A percentile compares a stretch with the other conserved stretches of the same genome.
These are phyloP conservation scores for Pisolithus albus DNA, from an alignment of 768 basidiomycete genomes.

Conservation along the genomic window DNA sequence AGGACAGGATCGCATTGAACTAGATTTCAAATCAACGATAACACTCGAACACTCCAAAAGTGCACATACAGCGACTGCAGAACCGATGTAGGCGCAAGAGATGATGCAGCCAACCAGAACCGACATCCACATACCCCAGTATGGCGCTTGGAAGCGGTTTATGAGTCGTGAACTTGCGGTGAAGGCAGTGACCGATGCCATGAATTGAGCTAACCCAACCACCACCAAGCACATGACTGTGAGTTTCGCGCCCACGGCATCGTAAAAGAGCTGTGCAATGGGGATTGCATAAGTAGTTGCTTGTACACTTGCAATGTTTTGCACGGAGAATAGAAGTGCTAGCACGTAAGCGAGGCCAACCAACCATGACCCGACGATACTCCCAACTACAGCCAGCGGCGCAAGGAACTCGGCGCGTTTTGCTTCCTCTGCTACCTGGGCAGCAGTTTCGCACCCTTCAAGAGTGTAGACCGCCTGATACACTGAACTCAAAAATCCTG, in stretches of 20 bases:
- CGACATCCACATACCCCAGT: slow-evolving; percentile 48
- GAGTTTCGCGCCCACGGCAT: slow-evolving; percentile 42
- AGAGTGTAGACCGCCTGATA: slow-evolving; percentile 49
- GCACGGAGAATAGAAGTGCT: slow-evolving; percentile 51
- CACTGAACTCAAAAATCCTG: neutral
- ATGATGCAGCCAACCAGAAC: slow-evolving; percentile 43
- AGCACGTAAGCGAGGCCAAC: slow-evolving; percentile 49
- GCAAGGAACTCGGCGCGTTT: slow-evolving; percentile 49
- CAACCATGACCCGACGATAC: slow-evolving; percentile 21
- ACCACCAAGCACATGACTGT: slow-evolving; percentile 47
- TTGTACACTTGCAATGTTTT: slow-evolving; percentile 44
- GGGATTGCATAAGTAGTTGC: slow-evolving; percentile 47
- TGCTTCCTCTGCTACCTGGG: slow-evolving; percentile 59
- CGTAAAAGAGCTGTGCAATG: slow-evolving; percentile 51
- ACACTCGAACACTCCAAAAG: neutral
- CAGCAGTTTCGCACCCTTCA: slow-evolving; percentile 57
- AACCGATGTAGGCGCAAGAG: slow-evolving; percentile 54
- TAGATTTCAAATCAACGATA: too few relatives aligned
- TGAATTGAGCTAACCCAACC: slow-evolving; percentile 19
- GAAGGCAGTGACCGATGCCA: too few relatives aligned
- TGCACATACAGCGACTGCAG: slow-evolving; percentile 42
- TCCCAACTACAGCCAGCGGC: slow-evolving; percentile 49
- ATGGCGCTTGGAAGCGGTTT: slow-evolving; percentile 49
- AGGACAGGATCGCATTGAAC: too few relatives aligned
- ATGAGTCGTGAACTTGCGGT: slow-evolving; percentile 13